A percentile compares a stretch with the other conserved stretches of the same genome.
These are phyloP conservation scores for Penicillium olsonii DNA, from an alignment of 2,329 filamentous ascomycete genomes.

Conservation along the genomic window DNA sequence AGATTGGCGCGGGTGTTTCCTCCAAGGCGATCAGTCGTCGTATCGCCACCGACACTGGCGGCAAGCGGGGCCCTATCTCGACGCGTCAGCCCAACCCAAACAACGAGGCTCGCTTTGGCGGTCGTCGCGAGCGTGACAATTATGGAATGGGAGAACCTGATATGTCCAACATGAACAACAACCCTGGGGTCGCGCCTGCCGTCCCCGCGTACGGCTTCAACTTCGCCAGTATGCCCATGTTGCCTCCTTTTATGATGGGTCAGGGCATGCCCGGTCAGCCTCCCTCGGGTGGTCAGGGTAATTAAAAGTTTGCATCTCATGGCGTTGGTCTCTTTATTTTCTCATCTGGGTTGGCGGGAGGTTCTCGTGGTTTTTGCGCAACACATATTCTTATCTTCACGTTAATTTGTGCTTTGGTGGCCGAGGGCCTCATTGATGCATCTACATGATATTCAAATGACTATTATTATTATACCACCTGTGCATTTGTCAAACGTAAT, in stretches of 20 bases:
- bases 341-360: constrained; percentile 10
- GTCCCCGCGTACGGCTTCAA: constrained; percentile 59
- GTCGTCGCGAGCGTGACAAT: constrained; percentile 38
- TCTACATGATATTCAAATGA: background rate
- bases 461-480: too few relatives aligned
- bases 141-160: constrained; percentile 33
- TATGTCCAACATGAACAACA: constrained; percentile 40
- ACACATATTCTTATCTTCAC: background rate
- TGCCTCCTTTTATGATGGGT: constrained; percentile 51
- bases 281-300: constrained; percentile 42
- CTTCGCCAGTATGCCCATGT: constrained; percentile 51
- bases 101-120: constrained; percentile 26
- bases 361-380: background rate
- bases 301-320: constrained; percentile 16
- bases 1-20: constrained; percentile 95
- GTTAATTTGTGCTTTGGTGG: background rate
- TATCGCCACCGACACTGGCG: constrained; percentile 53
- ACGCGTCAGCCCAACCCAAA: constrained; percentile 37
- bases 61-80: constrained; percentile 52
- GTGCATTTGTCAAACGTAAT: too few relatives aligned
- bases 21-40: constrained; percentile 69
- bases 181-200: constrained; percentile 54
- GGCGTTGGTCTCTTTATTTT: too few relatives aligned
- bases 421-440: background rate
- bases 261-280: constrained; percentile 37